phyloP scores from a whole-genome alignment of 2,329 filamentous ascomycete species.

The Epichloe gansuensis region DNA sequence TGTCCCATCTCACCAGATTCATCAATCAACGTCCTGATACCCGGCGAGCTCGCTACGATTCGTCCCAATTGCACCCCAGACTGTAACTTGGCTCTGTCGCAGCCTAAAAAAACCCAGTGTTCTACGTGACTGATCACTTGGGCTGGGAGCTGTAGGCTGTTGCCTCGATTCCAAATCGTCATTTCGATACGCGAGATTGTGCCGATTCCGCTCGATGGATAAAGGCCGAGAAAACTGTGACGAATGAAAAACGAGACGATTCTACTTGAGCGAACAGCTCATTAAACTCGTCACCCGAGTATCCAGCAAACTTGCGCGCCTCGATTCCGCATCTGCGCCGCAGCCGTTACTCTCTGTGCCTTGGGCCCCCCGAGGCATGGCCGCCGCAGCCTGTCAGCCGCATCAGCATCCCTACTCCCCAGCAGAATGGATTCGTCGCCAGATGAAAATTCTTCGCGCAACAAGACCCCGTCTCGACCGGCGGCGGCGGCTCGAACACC shows the following conservation, averaged over 20 bases:
- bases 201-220: background rate
- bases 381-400: background rate
- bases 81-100: background rate
- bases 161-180: background rate
- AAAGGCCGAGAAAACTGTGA: background rate
- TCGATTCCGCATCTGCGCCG: background rate
- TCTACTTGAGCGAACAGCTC: background rate
- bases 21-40: background rate
- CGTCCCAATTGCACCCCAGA: background rate
- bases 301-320: background rate
- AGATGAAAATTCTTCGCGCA: background rate
- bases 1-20: background rate
- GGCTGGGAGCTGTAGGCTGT: background rate
- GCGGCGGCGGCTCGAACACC: constrained; percentile 13
- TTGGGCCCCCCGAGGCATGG: background rate
- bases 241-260: too few species aligned
- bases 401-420: background rate
- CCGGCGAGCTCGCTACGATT: background rate
- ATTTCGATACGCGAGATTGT: background rate
- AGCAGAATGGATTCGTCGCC: constrained; percentile 2
- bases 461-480: constrained; percentile 8
- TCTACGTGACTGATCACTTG: background rate
- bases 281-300: background rate
- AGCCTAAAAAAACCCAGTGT: background rate
- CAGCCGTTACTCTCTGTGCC: background rate